Evolutionary conservation across 148 eudicot species (phyloP).

Genomic region (Dianthus caryophyllus): DNA sequence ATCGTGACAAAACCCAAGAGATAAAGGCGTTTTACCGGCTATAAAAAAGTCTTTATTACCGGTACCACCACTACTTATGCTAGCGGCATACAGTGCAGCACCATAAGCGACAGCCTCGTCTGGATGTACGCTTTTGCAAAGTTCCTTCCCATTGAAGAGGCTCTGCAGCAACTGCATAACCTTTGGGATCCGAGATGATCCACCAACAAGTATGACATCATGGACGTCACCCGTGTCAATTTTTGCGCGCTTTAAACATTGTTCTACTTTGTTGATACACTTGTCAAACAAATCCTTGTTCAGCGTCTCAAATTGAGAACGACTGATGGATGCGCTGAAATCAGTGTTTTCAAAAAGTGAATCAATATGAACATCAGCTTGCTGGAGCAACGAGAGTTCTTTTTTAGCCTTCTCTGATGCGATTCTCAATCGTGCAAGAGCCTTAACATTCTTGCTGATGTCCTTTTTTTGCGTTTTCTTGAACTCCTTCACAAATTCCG

Average conservation of each 20-base stretch:
- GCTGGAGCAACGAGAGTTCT: not conserved
- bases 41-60: not conserved
- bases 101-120: constrained; percentile 26
- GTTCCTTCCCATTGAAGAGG: not conserved
- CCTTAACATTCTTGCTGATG: not conserved
- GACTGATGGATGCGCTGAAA: not conserved
- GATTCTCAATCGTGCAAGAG: not conserved
- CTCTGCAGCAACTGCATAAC: constrained; percentile 4
- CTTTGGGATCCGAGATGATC: constrained; percentile 11
- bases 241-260: constrained; percentile 2
- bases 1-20: not conserved
- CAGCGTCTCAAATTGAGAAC: constrained; percentile 7
- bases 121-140: constrained; percentile 6
- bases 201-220: constrained; percentile 18
- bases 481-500: not conserved
- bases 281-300: constrained; percentile 3
- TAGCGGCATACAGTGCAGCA: constrained; percentile 23
- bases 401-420: not conserved
- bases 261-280: not conserved
- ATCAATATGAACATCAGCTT: not conserved
- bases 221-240: constrained; percentile 1
- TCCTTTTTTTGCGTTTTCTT: not conserved
- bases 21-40: constrained; percentile 7
- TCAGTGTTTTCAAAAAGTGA: constrained; percentile 4
- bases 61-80: not conserved